phyloP scores from a whole-genome alignment of 2,329 filamentous ascomycete species.

The Clarireedia homoeocarpa region DNA sequence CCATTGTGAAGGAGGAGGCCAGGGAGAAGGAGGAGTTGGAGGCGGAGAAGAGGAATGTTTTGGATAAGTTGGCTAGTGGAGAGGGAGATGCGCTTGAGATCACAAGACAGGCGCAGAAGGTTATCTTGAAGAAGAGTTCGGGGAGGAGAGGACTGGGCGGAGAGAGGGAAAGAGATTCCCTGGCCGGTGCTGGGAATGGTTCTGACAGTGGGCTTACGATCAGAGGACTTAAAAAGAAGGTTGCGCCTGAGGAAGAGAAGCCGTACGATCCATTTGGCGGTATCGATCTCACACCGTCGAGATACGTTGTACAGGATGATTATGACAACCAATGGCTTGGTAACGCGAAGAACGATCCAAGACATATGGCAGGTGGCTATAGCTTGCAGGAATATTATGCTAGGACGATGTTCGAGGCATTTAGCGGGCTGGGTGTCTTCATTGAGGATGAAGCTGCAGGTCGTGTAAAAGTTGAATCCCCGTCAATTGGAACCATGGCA shows the following conservation, averaged over 20 bases:
- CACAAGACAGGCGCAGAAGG: slow-evolving; percentile 45
- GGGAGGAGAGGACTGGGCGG: slow-evolving; percentile 39
- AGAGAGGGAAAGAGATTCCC: neutral
- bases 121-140: slow-evolving; percentile 67
- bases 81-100: slow-evolving; percentile 51
- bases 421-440: slow-evolving; percentile 81
- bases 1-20: slow-evolving; percentile 59
- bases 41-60: slow-evolving; percentile 58
- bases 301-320: slow-evolving; percentile 59
- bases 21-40: slow-evolving; percentile 58
- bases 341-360: slow-evolving; percentile 53
- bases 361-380: slow-evolving; percentile 73
- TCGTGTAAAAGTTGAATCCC: slow-evolving; percentile 25
- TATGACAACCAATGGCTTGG: slow-evolving; percentile 75
- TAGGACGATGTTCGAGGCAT: slow-evolving; percentile 78
- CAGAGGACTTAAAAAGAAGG: slow-evolving; percentile 66
- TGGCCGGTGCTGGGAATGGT: slow-evolving; percentile 17
- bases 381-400: slow-evolving; percentile 74
- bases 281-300: slow-evolving; percentile 56
- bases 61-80: slow-evolving; percentile 60
- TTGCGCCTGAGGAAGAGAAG: slow-evolving; percentile 54
- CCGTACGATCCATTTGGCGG: slow-evolving; percentile 88
- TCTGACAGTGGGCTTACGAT: slow-evolving; percentile 47
- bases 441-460: slow-evolving; percentile 57
- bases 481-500: slow-evolving; percentile 31